Conservation (phyloP, 768 basidiomycete species). For the Suillus placidus region DNA sequence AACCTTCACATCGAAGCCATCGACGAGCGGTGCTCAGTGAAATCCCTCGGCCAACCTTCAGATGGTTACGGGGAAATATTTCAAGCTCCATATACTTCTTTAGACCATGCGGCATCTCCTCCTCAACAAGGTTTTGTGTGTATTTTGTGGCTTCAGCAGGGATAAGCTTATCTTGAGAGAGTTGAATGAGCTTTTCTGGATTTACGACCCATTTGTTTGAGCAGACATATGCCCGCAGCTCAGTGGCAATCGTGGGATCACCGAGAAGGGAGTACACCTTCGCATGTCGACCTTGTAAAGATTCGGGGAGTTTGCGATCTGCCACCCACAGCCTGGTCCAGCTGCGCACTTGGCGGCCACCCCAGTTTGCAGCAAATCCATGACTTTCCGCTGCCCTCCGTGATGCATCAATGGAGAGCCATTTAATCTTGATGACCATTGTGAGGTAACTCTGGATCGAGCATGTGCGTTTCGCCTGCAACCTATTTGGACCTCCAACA, state of each 20-base stretch:
- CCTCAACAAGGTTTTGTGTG: too few relatives aligned
- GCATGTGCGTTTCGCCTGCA: slow-evolving; percentile 30
- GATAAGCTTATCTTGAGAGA: too few relatives aligned
- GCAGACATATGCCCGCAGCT: slow-evolving; percentile 8
- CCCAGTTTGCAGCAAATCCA: slow-evolving; percentile 37
- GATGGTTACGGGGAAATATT: too few relatives aligned
- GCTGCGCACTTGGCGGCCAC: slow-evolving; percentile 24
- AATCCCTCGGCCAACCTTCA: too few relatives aligned
- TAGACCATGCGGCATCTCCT: too few relatives aligned
- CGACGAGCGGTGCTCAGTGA: too few relatives aligned
- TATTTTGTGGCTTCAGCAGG: too few relatives aligned
- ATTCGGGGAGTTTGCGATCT: slow-evolving; percentile 5
- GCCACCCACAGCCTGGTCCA: slow-evolving; percentile 26
- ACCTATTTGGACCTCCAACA: slow-evolving; percentile 27
- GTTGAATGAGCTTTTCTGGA: too few relatives aligned
- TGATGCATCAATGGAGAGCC: slow-evolving; percentile 25
- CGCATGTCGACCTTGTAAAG: slow-evolving; percentile 5
- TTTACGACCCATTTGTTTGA: slow-evolving; percentile 30
- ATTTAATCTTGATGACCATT: slow-evolving; percentile 33
- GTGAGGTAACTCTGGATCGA: slow-evolving; percentile 32
- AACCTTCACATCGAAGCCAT: too few relatives aligned
- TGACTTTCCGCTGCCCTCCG: slow-evolving; percentile 23
- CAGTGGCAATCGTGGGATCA: slow-evolving; percentile 7
- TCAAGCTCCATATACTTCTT: too few relatives aligned
- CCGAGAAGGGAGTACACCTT: slow-evolving; percentile 8